Evolutionary conservation across 768 basidiomycete species (phyloP).

Genomic region (Termitomyces sp.): DNA sequence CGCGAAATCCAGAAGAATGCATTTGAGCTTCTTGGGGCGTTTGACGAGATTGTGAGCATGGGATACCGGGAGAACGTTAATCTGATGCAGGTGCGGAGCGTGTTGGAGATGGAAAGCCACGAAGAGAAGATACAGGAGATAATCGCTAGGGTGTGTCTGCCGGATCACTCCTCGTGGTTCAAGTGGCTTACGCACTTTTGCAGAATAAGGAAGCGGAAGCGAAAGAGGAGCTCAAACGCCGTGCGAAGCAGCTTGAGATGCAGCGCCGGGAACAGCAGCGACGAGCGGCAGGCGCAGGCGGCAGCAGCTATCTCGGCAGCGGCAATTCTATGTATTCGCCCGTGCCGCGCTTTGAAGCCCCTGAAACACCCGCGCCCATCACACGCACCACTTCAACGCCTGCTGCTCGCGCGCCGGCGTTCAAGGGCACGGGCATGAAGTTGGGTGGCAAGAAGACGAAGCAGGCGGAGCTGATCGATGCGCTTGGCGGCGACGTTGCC

Average conservation of each 20-base stretch:
- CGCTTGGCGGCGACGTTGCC: conserved; percentile 74
- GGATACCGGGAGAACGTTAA: conserved; percentile 82
- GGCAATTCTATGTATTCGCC: conserved; percentile 67
- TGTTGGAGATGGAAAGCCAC: conserved; percentile 87
- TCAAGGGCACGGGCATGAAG: conserved; percentile 97
- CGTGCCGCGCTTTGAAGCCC: conserved; percentile 66
- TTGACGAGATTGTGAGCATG: conserved; percentile 93
- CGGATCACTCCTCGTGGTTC: background rate
- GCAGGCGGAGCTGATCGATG: conserved; percentile 83
- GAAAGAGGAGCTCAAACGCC: conserved; percentile 96
- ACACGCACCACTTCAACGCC: conserved; percentile 39
- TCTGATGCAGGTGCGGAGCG: conserved; percentile 71
- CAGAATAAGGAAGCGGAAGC: conserved; percentile 99
- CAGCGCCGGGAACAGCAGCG: conserved; percentile 92
- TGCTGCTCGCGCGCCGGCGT: conserved; percentile 63
- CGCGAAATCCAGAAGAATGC: conserved; percentile 86
- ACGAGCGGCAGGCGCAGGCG: conserved; percentile 51
- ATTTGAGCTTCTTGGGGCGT: conserved; percentile 91
- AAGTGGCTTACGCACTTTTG: background rate
- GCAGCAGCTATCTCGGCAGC: conserved; percentile 60
- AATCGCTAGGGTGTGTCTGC: conserved; percentile 73
- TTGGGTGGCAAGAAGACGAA: conserved; percentile 89
- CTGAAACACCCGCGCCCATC: conserved; percentile 39
- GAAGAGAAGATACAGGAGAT: conserved; percentile 98
- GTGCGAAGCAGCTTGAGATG: conserved; percentile 97